phyloP scores from a whole-genome alignment of 768 basidiomycete species.

The Gloeopeniophorella convolvens region DNA sequence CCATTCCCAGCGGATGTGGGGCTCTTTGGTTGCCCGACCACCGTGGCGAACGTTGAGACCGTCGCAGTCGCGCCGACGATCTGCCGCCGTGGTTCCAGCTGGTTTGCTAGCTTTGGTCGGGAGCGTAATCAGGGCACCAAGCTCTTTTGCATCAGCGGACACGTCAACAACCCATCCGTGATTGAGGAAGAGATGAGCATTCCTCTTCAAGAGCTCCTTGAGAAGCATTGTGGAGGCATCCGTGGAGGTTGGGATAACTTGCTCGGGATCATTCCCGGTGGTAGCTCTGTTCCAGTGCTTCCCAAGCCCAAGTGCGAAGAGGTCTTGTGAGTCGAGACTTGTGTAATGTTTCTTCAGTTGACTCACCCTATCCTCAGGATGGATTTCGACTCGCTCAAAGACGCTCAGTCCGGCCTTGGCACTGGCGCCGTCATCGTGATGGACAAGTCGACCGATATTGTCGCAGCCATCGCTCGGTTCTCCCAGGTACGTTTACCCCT shows the following conservation, averaged over 20 bases:
- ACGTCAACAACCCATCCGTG: slow-evolving; percentile 97
- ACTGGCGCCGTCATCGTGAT: slow-evolving; percentile 99
- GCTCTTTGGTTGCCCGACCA: slow-evolving; percentile 93
- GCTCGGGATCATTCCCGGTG: slow-evolving; percentile 94
- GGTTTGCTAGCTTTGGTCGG: slow-evolving; percentile 92
- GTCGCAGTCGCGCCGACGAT: slow-evolving; percentile 98
- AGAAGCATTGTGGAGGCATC: slow-evolving; percentile 96
- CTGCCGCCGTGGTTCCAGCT: slow-evolving; percentile 76
- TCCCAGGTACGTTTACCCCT: slow-evolving; percentile 44
- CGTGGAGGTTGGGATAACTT: slow-evolving; percentile 95
- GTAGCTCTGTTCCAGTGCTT: slow-evolving; percentile 89
- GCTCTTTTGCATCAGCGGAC: slow-evolving; percentile 91
- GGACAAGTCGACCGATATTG: slow-evolving; percentile 96
- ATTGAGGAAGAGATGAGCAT: slow-evolving; percentile 99
- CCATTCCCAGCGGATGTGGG: slow-evolving; percentile 99
- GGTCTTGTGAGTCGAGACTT: slow-evolving; percentile 64
- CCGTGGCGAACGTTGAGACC: slow-evolving; percentile 98
- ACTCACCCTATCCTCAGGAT: slow-evolving; percentile 47
- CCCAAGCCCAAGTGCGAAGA: slow-evolving; percentile 78
- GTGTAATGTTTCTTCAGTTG: not conserved
- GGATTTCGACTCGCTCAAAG: slow-evolving; percentile 98
- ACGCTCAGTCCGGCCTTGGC: slow-evolving; percentile 92
- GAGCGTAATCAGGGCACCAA: slow-evolving; percentile 96
- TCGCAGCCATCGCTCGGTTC: slow-evolving; percentile 92
- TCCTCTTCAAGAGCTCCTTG: slow-evolving; percentile 85